phyloP scores from a whole-genome alignment of 2,329 filamentous ascomycete genomes.

The Hymenoscyphus fructigenus region DNA sequence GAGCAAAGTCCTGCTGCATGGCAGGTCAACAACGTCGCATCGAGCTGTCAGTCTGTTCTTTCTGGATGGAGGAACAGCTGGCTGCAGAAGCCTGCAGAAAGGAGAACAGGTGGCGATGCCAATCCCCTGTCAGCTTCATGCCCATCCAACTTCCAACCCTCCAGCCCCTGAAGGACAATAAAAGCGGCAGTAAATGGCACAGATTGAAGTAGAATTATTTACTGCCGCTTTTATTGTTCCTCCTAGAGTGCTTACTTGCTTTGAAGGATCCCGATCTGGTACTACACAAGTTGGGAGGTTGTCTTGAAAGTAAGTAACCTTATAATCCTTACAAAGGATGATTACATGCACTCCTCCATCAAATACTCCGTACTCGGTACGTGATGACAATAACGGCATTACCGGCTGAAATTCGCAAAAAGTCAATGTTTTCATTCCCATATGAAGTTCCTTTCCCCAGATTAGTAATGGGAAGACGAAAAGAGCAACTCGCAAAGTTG shows the following conservation, averaged over 20 bases:
- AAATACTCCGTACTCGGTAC: background rate
- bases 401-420: background rate
- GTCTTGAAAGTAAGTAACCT: constrained; percentile 3
- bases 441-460: background rate
- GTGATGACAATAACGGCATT: background rate
- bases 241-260: background rate
- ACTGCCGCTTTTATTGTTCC: no score
- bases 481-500: background rate
- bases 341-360: background rate
- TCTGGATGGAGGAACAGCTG: background rate
- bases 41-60: background rate
- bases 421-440: background rate
- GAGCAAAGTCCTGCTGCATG: background rate
- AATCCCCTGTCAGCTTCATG: background rate
- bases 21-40: background rate
- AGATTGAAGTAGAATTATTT: no score
- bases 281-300: background rate
- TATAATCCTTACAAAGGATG: constrained; percentile 4
- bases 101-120: constrained; percentile 3
- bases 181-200: no score
- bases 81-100: constrained; percentile 1
- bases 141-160: background rate
- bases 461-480: background rate
- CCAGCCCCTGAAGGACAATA: background rate
- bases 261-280: constrained; percentile 7